A percentile compares a stretch with the other conserved stretches of the same genome.
Evolutionary conservation across 331 rosid genomes (phyloP).

Genomic region (Stylosanthes scabra): DNA sequence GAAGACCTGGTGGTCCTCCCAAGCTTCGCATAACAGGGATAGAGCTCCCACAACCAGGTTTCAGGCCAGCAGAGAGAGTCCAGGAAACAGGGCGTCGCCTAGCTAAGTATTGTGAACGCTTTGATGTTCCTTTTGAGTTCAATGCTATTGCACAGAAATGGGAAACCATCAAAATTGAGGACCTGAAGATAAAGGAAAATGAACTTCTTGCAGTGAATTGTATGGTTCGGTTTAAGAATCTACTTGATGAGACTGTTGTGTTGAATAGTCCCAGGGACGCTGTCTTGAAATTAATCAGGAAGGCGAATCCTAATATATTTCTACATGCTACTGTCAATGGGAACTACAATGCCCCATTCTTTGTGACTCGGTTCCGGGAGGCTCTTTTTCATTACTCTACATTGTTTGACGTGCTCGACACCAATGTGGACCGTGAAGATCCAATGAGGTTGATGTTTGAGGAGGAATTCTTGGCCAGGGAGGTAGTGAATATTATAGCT

Average conservation of each 20-base stretch:
- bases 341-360: slow-evolving; percentile 67
- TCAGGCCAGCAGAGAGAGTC: slow-evolving; percentile 69
- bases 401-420: slow-evolving; percentile 57
- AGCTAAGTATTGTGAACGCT: slow-evolving; percentile 65
- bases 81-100: slow-evolving; percentile 77
- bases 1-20: slow-evolving; percentile 60
- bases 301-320: slow-evolving; percentile 62
- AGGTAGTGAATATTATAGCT: slow-evolving; percentile 61
- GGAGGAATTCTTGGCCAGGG: slow-evolving; percentile 56
- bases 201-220: slow-evolving; percentile 65
- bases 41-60: slow-evolving; percentile 74
- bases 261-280: slow-evolving; percentile 60
- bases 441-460: slow-evolving; percentile 58
- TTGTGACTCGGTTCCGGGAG: slow-evolving; percentile 68
- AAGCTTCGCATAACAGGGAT: slow-evolving; percentile 78
- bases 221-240: slow-evolving; percentile 51
- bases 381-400: slow-evolving; percentile 68
- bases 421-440: slow-evolving; percentile 51
- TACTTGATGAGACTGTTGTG: slow-evolving; percentile 74
- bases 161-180: slow-evolving; percentile 68
- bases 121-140: slow-evolving; percentile 72
- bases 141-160: slow-evolving; percentile 68
- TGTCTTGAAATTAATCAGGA: slow-evolving; percentile 59
- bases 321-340: slow-evolving; percentile 55
- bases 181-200: slow-evolving; percentile 54